These are phyloP conservation scores for Pelagomonas calceolata DNA, from an alignment of 108 stramenopile genomes.

Conservation along the genomic window DNA sequence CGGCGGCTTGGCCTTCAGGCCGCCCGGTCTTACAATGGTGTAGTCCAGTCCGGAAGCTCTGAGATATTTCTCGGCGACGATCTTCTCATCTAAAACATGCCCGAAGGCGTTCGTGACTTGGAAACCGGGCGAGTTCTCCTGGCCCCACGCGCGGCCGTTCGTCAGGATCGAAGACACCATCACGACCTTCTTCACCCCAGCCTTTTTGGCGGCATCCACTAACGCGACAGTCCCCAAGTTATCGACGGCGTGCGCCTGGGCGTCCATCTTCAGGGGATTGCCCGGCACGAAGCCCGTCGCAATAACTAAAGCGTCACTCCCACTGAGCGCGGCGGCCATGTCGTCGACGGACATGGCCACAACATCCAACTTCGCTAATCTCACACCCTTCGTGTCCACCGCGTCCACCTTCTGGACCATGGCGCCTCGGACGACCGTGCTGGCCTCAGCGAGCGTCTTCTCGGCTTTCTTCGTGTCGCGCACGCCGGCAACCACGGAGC, in stretches of 20 bases:
- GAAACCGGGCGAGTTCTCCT: slow-evolving; percentile 68
- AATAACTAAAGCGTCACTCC: slow-evolving; percentile 57
- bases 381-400: slow-evolving; percentile 39
- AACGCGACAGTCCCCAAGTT: slow-evolving; percentile 61
- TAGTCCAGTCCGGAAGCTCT: slow-evolving; percentile 53
- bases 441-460: slow-evolving; percentile 40
- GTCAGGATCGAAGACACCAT: slow-evolving; percentile 62
- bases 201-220: slow-evolving; percentile 61
- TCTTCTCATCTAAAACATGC: slow-evolving; percentile 61
- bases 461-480: slow-evolving; percentile 60
- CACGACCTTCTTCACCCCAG: slow-evolving; percentile 63
- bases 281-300: slow-evolving; percentile 62
- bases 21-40: slow-evolving; percentile 69
- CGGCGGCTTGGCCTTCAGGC: slow-evolving; percentile 57
- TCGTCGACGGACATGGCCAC: slow-evolving; percentile 45
- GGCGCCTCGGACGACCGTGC: slow-evolving; percentile 56
- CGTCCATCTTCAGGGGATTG: slow-evolving; percentile 62
- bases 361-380: slow-evolving; percentile 45
- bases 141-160: slow-evolving; percentile 61
- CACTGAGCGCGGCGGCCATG: slow-evolving; percentile 35
- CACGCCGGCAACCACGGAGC: slow-evolving; percentile 47
- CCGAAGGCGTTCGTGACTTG: slow-evolving; percentile 68
- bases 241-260: slow-evolving; percentile 63
- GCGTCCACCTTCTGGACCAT: slow-evolving; percentile 56
- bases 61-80: slow-evolving; percentile 60